Base-by-base conservation (phyloP, 306 rosid species). In the Aeschynomene evenia region DNA sequence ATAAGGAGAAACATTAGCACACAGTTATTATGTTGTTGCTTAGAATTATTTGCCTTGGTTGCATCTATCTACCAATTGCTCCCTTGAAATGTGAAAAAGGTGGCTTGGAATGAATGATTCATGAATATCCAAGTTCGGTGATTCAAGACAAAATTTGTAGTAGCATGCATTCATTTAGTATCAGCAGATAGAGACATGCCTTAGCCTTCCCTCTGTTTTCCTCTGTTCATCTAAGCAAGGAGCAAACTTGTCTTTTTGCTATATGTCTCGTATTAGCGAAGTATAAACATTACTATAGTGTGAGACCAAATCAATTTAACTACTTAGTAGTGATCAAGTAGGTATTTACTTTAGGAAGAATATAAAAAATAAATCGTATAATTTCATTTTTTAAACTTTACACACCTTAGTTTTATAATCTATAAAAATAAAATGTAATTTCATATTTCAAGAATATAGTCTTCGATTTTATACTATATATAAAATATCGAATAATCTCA, bases 31-130 rank as follows among this genome's bases (percentile, higher is more conserved):
- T 23, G 21, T 74, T 76, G 7, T 7, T 45, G 10, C 14, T 56
- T 50, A 56, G 10, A 56, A 37, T 50, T 10, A 21, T 65, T 64
- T 78, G 56, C 70, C 42, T 78, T 9, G 82, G 53, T 57, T 58
- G 66, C 75, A 66, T 72, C 78, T 55, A 71, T 49, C 67, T 42
- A 45, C 21, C 46, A 19, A 26, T 36, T 34, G 21, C 49, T 50
- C 42, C 21, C 6, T 1, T 15, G 12, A 63, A 73, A 50, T 26
- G 56, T 55, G 12, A 56, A 72, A 68, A 6, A 7, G 36, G 37
- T 37, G 18, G 61, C 23, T 42, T 16, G 28, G 45, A 15, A 11
- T 18, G 22, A 24, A 55, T 15, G 28, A 16, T 16, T 57, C 42
- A 29, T n/a, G 23, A 31, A 58, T 14, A 58, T 45, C 49, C 37